These are phyloP conservation scores for Magnolia changhungtana DNA, from an alignment of 164 flowering plant species.

Conservation along the genomic window DNA sequence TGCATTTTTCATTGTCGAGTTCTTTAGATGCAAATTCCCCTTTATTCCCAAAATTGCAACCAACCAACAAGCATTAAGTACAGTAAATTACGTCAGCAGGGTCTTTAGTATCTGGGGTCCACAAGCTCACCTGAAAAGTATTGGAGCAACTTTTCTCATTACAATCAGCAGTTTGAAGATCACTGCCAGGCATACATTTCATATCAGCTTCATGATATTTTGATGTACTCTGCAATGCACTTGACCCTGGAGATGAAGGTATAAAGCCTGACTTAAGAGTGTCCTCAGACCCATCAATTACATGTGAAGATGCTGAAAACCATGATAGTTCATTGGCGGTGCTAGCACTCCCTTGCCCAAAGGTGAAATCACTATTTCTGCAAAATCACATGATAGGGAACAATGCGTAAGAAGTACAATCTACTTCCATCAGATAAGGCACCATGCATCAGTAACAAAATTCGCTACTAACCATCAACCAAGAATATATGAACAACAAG, in stretches of 20 bases:
- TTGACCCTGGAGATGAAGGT: slow-evolving; percentile 36
- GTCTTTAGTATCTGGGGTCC: slow-evolving; percentile 18
- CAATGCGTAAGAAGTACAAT: not conserved
- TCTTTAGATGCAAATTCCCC: slow-evolving; percentile 20
- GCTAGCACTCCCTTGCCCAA: slow-evolving; percentile 44
- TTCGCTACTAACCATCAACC: not conserved
- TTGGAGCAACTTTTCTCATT: slow-evolving; percentile 11
- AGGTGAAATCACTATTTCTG: slow-evolving; percentile 79
- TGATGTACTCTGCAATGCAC: slow-evolving; percentile 21
- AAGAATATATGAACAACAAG: not conserved
- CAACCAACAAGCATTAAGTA: slow-evolving; percentile 22
- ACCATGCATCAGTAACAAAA: not conserved
- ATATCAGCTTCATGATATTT: slow-evolving; percentile 28
- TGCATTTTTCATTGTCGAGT: slow-evolving; percentile 31
- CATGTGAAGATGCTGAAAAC: slow-evolving; percentile 53
- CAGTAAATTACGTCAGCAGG: slow-evolving; percentile 17
- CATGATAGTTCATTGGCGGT: slow-evolving; percentile 57
- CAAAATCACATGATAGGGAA: slow-evolving; percentile 15
- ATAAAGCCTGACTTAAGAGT: slow-evolving; percentile 30
- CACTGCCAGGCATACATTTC: slow-evolving; percentile 14
- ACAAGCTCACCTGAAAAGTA: slow-evolving; percentile 18
- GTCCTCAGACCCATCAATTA: slow-evolving; percentile 45
- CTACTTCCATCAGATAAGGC: not conserved
- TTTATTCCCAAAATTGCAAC: slow-evolving; percentile 24
- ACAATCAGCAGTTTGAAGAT: slow-evolving; percentile 19